These are phyloP conservation scores for Emergomyces orientalis DNA, from an alignment of 2,329 filamentous ascomycete genomes.

Conservation along the genomic window DNA sequence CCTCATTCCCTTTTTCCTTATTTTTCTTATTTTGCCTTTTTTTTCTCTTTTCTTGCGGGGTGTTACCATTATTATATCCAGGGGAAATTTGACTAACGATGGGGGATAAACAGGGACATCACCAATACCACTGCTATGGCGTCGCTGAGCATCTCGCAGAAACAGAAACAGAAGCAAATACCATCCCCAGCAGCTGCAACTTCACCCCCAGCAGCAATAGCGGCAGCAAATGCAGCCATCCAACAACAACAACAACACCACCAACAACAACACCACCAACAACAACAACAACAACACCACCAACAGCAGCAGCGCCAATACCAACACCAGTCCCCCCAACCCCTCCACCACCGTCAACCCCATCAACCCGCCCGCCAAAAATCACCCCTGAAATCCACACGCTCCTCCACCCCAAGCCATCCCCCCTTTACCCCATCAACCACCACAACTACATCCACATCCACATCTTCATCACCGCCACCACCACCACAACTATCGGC, in stretches of 20 bases:
- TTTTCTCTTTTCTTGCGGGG: neutral
- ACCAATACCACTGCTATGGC: slow-evolving; percentile 48
- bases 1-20: neutral
- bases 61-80: neutral
- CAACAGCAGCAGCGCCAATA: slow-evolving; percentile 36
- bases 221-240: slow-evolving; percentile 11
- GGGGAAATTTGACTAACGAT: neutral
- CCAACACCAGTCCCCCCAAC: slow-evolving; percentile 20
- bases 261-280: slow-evolving; percentile 35
- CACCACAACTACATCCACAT: slow-evolving; percentile 19
- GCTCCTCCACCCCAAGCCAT: slow-evolving; percentile 21
- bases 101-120: slow-evolving; percentile 41
- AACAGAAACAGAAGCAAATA: slow-evolving; percentile 18
- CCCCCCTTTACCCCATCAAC: slow-evolving; percentile 29
- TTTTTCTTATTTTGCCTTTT: neutral
- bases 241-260: slow-evolving; percentile 33
- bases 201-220: neutral
- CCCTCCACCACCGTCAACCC: neutral
- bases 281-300: slow-evolving; percentile 30
- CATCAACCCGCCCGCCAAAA: neutral
- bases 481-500: slow-evolving; percentile 21
- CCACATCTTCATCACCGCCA: slow-evolving; percentile 23
- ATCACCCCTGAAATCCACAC: neutral
- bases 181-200: slow-evolving; percentile 26
- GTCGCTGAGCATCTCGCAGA: slow-evolving; percentile 40